phyloP scores from a whole-genome alignment of 176 grass and related monocot genomes.

The Eleusine coracana region DNA sequence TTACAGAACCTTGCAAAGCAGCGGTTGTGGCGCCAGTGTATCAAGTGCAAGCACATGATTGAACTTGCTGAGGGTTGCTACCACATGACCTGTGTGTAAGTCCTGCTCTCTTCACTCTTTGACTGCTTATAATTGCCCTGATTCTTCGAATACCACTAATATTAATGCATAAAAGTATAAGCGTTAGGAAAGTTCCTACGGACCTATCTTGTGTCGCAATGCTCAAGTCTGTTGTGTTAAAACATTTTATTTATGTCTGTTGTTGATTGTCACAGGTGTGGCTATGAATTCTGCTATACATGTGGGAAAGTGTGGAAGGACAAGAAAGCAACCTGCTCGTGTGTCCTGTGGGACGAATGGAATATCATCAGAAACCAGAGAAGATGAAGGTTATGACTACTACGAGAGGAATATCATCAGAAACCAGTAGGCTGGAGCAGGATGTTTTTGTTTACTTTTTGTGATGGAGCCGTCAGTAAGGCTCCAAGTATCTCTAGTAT shows the following conservation, averaged over 20 bases:
- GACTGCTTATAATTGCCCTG: not conserved
- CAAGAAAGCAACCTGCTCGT: slow-evolving; percentile 67
- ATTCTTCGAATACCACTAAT: too few relatives aligned
- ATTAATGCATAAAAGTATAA: too few relatives aligned
- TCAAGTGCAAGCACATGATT: slow-evolving; percentile 86
- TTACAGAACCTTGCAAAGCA: slow-evolving; percentile 62
- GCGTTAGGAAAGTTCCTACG: too few relatives aligned
- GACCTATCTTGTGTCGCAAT: not conserved
- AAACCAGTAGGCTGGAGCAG: not conserved
- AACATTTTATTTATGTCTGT: not conserved
- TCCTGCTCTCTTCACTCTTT: not conserved
- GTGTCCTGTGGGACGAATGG: slow-evolving; percentile 69
- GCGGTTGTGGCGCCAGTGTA: slow-evolving; percentile 65
- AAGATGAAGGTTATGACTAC: not conserved
- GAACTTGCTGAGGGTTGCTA: slow-evolving; percentile 66
- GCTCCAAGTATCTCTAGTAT: too few relatives aligned
- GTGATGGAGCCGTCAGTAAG: not conserved
- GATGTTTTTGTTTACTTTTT: not conserved
- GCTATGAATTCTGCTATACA: slow-evolving; percentile 83
- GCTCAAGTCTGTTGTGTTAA: not conserved
- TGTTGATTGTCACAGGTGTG: slow-evolving; percentile 48
- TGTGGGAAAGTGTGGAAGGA: slow-evolving; percentile 77
- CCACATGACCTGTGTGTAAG: slow-evolving; percentile 78
- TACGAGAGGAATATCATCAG: not conserved
- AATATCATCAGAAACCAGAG: slow-evolving; percentile 14